Conservation (phyloP, 179 eudicot species). For the Dionaea muscipula region DNA sequence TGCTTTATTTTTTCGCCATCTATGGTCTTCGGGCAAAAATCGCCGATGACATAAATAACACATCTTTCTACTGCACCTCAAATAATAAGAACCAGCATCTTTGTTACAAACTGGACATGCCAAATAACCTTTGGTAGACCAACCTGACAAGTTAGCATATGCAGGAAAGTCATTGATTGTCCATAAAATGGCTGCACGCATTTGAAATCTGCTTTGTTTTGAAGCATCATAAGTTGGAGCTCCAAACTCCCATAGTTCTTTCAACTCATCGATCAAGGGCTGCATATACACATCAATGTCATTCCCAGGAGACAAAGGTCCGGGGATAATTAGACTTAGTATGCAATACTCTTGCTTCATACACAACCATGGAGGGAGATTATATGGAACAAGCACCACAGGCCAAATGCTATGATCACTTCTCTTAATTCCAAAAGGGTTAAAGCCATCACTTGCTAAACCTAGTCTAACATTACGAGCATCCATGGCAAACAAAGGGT, state of each 20-base stretch:
- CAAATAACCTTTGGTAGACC: constrained; percentile 8
- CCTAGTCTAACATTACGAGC: constrained; percentile 7
- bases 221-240: neutral
- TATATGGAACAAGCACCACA: neutral
- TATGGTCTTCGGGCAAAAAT: constrained; percentile 10
- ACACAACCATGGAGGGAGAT: neutral
- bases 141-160: constrained; percentile 7
- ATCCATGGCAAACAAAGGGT: neutral
- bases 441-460: constrained; percentile 1
- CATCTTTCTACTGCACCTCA: constrained; percentile 1
- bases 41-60: constrained; percentile 19
- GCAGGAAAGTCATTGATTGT: constrained; percentile 2
- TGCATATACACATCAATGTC: constrained; percentile 5
- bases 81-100: too few species aligned
- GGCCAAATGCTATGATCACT: neutral
- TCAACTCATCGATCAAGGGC: neutral
- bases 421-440: neutral
- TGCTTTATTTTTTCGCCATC: neutral
- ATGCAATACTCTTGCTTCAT: neutral
- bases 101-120: constrained; percentile 1
- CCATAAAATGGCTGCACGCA: neutral
- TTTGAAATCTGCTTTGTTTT: neutral
- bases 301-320: neutral
- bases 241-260: neutral
- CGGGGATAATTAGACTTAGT: neutral